These are phyloP conservation scores for Ogataea parapolymorpha DNA, from an alignment of 805 yeast species.

Conservation along the genomic window DNA sequence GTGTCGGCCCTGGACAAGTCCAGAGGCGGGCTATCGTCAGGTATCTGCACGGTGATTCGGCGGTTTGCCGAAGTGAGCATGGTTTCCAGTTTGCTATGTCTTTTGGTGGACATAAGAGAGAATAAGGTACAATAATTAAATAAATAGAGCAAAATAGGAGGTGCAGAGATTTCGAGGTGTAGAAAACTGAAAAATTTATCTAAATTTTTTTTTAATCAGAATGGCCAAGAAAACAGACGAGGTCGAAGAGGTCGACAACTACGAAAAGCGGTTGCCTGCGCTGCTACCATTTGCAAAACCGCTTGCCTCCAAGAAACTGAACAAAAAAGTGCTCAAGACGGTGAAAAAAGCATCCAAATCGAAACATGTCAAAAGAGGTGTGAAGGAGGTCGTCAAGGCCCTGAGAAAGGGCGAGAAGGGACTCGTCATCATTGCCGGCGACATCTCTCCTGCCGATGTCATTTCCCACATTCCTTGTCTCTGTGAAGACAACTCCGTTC, in stretches of 20 bases:
- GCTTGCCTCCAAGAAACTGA: slow-evolving; percentile 90
- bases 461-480: slow-evolving; percentile 96
- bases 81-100: slow-evolving; percentile 1
- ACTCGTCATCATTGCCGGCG: slow-evolving; percentile 94
- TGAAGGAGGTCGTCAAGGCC: slow-evolving; percentile 97
- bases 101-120: neutral
- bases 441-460: slow-evolving; percentile 95
- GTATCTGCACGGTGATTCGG: slow-evolving; percentile 8
- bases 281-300: slow-evolving; percentile 91
- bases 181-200: slow-evolving; percentile 1
- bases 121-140: neutral
- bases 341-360: slow-evolving; percentile 98
- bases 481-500: slow-evolving; percentile 91
- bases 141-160: slow-evolving; percentile 1
- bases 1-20: slow-evolving; percentile 7
- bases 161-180: slow-evolving; percentile 4
- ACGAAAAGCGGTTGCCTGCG: slow-evolving; percentile 88
- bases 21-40: neutral
- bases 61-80: slow-evolving; percentile 8
- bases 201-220: slow-evolving; percentile 9
- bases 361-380: slow-evolving; percentile 97
- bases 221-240: slow-evolving; percentile 43
- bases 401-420: slow-evolving; percentile 98
- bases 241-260: slow-evolving; percentile 62
- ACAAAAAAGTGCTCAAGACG: slow-evolving; percentile 91